Evolutionary conservation across 1,139 yeast species (phyloP).

Genomic region (Saccharomycopsis hybrid): DNA sequence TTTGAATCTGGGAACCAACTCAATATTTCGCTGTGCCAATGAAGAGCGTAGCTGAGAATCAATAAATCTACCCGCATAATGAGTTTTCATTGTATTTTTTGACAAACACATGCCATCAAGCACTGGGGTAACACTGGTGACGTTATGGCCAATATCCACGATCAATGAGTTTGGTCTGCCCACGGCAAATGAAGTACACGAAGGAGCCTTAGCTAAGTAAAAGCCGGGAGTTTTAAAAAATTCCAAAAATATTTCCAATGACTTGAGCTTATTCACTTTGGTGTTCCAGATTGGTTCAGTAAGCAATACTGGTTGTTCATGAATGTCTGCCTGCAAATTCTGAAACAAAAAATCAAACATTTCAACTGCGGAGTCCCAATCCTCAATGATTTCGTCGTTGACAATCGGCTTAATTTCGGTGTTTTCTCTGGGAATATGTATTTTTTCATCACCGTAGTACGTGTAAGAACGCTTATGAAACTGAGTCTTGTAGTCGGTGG

Average conservation of each 20-base stretch:
- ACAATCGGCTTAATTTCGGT: slow-evolving; percentile 53
- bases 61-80: slow-evolving; percentile 57
- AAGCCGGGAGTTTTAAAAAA: slow-evolving; percentile 75
- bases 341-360: slow-evolving; percentile 54
- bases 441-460: slow-evolving; percentile 48
- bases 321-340: slow-evolving; percentile 31
- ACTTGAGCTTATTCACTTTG: slow-evolving; percentile 56
- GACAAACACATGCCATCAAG: slow-evolving; percentile 85
- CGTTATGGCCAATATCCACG: slow-evolving; percentile 87
- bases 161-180: slow-evolving; percentile 92
- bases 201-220: slow-evolving; percentile 78
- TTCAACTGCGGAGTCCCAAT: slow-evolving; percentile 72
- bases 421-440: slow-evolving; percentile 47
- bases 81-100: slow-evolving; percentile 63
- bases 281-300: slow-evolving; percentile 89
- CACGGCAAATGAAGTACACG: slow-evolving; percentile 86
- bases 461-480: slow-evolving; percentile 23
- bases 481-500: slow-evolving; percentile 20
- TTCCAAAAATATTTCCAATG: slow-evolving; percentile 74
- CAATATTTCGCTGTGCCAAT: slow-evolving; percentile 20
- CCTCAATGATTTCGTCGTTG: slow-evolving; percentile 52
- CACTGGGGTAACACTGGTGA: slow-evolving; percentile 82
- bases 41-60: slow-evolving; percentile 18
- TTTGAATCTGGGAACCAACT: slow-evolving; percentile 27
- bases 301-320: slow-evolving; percentile 68